These are phyloP conservation scores for Aspergillus quadricinctus DNA, from an alignment of 2,329 filamentous ascomycete species.

Conservation along the genomic window DNA sequence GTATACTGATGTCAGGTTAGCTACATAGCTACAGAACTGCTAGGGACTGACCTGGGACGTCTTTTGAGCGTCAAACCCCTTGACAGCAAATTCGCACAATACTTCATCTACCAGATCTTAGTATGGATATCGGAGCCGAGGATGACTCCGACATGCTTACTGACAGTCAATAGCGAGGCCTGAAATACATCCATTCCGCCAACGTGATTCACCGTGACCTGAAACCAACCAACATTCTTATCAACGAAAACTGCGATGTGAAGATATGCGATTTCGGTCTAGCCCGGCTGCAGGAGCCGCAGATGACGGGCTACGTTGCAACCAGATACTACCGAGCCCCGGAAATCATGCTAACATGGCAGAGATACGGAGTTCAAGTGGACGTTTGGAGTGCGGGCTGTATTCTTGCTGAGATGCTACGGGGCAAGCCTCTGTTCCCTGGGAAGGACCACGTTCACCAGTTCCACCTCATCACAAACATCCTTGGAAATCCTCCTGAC, in stretches of 20 bases:
- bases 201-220: slow-evolving; percentile 96
- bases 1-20: slow-evolving; percentile 43
- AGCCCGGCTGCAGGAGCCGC: slow-evolving; percentile 94
- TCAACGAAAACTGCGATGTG: slow-evolving; percentile 99
- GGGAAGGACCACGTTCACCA: slow-evolving; percentile 99
- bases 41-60: slow-evolving; percentile 93
- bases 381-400: slow-evolving; percentile 99
- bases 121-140: slow-evolving; percentile 46
- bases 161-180: slow-evolving; percentile 63
- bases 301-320: slow-evolving; percentile 99
- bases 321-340: slow-evolving; percentile 98
- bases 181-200: slow-evolving; percentile 98
- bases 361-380: slow-evolving; percentile 98
- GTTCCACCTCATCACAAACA: slow-evolving; percentile 97
- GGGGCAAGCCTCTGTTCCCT: slow-evolving; percentile 95
- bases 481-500: slow-evolving; percentile 90
- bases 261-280: slow-evolving; percentile 99
- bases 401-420: slow-evolving; percentile 98
- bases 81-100: slow-evolving; percentile 99
- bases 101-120: slow-evolving; percentile 98
- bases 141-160: not conserved
- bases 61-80: slow-evolving; percentile 90
- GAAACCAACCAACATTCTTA: slow-evolving; percentile 97
- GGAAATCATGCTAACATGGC: slow-evolving; percentile 99
- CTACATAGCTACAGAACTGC: slow-evolving; percentile 95